Base-by-base conservation (phyloP, 306 rosid genomes). In the Castanea mollissima region DNA sequence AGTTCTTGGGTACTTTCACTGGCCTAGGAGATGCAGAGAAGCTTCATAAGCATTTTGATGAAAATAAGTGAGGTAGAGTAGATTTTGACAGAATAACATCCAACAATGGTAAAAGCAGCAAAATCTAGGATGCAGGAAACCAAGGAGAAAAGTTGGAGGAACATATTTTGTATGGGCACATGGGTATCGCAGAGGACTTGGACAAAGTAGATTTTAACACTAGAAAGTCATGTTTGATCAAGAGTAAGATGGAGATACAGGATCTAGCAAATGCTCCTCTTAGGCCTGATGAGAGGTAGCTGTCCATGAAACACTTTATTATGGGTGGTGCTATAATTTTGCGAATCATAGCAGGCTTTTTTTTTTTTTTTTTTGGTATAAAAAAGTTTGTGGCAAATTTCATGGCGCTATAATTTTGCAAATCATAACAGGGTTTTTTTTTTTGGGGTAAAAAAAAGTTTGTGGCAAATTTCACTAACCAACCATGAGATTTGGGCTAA, bases 191-290 rank as follows among this genome's bases (percentile, higher is more conserved):
- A 8, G 97, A 93, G 63, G 98, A 93, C 86, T 80, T 93, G 74
- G 97, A 89, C 78, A 90, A 82, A 82, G 88, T 95, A 49, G 97
- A 95, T 74, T 88, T 84, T 77, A 85, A 79, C 54, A 79, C 89
- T 44, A 90, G 90, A 90, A 93, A 85, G 46, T 71, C 83, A 80
- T 71, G 90, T 84, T 19, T 78, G 75, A 75, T 95, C 38, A 93
- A 95, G 89, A 93, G 99, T 88, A 91, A 92, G 80, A 95, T 83
- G 87, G 99, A 93, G 75, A 93, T 93, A 52, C 91, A 85, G 34
- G 93, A 89, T 63, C 83, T 93, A 82, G 97, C 93, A 46, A 86
- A 92, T 75, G 94, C 90, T 85, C 97, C 97, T 78, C 86, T 93
- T 76, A 89, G 86, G 85, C 80, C 91, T 23, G 80, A 83, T 21